These are phyloP conservation scores for Macrocystidia cucumis DNA, from an alignment of 1,284 basidiomycete genomes.

Conservation along the genomic window DNA sequence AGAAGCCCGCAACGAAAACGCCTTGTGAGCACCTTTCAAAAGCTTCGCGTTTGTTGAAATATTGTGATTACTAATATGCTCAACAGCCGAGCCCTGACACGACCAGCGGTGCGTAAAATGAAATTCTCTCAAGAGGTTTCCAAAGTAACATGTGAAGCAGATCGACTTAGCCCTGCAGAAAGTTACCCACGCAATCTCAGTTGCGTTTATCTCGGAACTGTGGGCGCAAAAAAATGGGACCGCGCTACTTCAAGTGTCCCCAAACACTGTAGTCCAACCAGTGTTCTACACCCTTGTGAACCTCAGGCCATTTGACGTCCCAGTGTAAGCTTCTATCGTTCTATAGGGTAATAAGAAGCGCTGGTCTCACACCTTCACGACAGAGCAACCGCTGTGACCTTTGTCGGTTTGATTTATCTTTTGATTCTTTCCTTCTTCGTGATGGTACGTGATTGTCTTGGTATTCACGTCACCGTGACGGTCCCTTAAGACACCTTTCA, in stretches of 20 bases:
- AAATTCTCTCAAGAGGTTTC: no score
- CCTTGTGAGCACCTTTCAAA: no score
- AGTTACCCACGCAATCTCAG: no score
- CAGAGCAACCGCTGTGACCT: constrained; percentile 59
- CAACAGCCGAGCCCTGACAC: constrained; percentile 24
- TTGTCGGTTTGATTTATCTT: constrained; percentile 73
- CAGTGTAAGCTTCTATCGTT: constrained; percentile 18
- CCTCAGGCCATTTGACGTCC: constrained; percentile 22
- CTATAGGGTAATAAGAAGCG: background rate
- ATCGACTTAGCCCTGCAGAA: no score
- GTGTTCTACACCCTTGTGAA: constrained; percentile 21
- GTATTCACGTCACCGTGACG: constrained; percentile 13
- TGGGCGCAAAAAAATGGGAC: constrained; percentile 17
- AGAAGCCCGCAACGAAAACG: constrained; percentile 37
- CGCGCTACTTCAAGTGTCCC: constrained; percentile 37
- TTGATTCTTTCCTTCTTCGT: constrained; percentile 47
- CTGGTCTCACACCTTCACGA: background rate
- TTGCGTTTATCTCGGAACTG: no score
- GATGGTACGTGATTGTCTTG: constrained; percentile 22
- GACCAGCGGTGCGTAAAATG: constrained; percentile 20
- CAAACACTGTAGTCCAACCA: constrained; percentile 23
- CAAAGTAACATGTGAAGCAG: no score
- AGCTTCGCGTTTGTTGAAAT: constrained; percentile 11
- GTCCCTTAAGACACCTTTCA: constrained; percentile 24
- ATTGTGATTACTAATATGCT: background rate